Conservation (phyloP, 805 yeast species). For the Teunomyces stri region DNA sequence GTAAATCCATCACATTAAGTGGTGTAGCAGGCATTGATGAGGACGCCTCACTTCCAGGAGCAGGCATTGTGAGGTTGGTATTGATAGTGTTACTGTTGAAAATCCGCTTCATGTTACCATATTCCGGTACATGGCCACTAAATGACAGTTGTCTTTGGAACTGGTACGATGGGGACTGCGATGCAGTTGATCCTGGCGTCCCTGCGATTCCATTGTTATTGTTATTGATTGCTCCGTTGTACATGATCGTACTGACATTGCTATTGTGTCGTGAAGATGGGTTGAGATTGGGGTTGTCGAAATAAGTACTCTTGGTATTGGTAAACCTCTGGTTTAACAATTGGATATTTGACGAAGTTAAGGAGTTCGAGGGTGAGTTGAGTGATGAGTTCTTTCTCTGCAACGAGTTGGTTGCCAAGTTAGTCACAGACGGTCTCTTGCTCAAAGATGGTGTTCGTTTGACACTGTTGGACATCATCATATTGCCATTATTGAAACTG, state of each 20-base stretch:
- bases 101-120: neutral
- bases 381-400: slow-evolving; percentile 12
- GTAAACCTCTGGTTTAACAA: slow-evolving; percentile 13
- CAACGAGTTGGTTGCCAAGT: slow-evolving; percentile 6
- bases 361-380: slow-evolving; percentile 5
- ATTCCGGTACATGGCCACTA: slow-evolving; percentile 1
- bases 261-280: slow-evolving; percentile 12
- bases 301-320: slow-evolving; percentile 14
- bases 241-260: slow-evolving; percentile 7
- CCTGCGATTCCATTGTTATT: slow-evolving; percentile 3
- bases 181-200: slow-evolving; percentile 11
- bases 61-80: neutral
- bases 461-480: slow-evolving; percentile 6
- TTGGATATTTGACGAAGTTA: slow-evolving; percentile 1
- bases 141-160: slow-evolving; percentile 6
- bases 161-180: slow-evolving; percentile 6
- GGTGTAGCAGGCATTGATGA: slow-evolving; percentile 13
- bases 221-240: slow-evolving; percentile 1
- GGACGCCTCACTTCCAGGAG: slow-evolving; percentile 5
- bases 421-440: slow-evolving; percentile 16
- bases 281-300: slow-evolving; percentile 14
- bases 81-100: neutral
- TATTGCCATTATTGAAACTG: slow-evolving; percentile 5
- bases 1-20: slow-evolving; percentile 11
- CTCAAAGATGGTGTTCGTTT: slow-evolving; percentile 17